A percentile compares a stretch with the other conserved stretches of the same genome.
Evolutionary conservation across 345 rosid genomes (phyloP).

Genomic region (Populus nigra): DNA sequence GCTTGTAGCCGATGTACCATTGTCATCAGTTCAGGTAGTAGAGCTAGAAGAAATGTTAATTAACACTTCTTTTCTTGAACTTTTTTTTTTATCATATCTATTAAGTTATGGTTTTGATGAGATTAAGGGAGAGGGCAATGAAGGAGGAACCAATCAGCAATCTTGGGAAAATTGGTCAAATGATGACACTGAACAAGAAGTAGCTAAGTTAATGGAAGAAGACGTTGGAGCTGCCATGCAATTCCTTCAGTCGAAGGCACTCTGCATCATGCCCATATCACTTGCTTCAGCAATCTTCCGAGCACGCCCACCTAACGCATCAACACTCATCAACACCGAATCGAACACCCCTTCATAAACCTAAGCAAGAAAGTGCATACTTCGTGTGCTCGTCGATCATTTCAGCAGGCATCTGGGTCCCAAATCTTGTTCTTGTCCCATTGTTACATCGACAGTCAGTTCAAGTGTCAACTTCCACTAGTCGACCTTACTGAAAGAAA

Average conservation of each 20-base stretch:
- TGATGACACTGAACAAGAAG: slow-evolving; percentile 66
- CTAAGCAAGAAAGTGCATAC: neutral
- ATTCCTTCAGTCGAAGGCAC: slow-evolving; percentile 73
- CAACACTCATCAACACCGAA: slow-evolving; percentile 46
- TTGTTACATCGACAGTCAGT: neutral
- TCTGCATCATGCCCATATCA: slow-evolving; percentile 73
- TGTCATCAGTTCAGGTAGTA: slow-evolving; percentile 56
- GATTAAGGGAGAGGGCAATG: slow-evolving; percentile 47
- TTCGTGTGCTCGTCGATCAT: neutral
- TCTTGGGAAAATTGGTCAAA: slow-evolving; percentile 76
- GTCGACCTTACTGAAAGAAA: neutral
- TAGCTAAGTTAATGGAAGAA: slow-evolving; percentile 80
- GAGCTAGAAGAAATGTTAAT: neutral
- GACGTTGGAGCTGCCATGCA: slow-evolving; percentile 81
- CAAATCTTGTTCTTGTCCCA: slow-evolving; percentile 1
- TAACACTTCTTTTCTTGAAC: neutral
- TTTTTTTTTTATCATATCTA: neutral
- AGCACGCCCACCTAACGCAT: slow-evolving; percentile 41
- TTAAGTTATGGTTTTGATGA: neutral
- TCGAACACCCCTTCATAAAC: slow-evolving; percentile 40
- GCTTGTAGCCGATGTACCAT: slow-evolving; percentile 66
- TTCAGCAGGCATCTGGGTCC: slow-evolving; percentile 10
- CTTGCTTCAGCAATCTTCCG: slow-evolving; percentile 63
- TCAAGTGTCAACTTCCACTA: slow-evolving; percentile 13
- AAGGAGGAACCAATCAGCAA: slow-evolving; percentile 43